phyloP scores from a whole-genome alignment of 352 stramenopile genomes.

The Pythium rishiriense region DNA sequence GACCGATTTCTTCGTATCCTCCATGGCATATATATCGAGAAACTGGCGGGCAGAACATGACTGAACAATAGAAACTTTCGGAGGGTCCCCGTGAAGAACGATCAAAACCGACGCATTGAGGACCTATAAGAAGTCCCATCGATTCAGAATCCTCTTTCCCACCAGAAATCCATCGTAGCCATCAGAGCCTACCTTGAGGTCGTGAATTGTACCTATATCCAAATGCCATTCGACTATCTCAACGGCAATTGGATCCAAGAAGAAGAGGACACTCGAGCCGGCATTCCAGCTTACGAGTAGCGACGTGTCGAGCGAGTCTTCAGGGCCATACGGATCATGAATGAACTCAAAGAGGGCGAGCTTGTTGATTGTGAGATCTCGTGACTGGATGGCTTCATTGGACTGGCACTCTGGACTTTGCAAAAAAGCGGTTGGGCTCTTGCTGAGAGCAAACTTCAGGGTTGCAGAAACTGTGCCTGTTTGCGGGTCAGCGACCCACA shows the following conservation, averaged over 20 bases:
- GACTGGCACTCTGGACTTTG: constrained; percentile 49
- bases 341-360: constrained; percentile 73
- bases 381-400: constrained; percentile 67
- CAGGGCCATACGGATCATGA: constrained; percentile 52
- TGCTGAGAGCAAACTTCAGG: constrained; percentile 79
- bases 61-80: constrained; percentile 73
- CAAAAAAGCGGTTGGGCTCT: constrained; percentile 62
- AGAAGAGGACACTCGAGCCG: constrained; percentile 79
- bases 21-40: constrained; percentile 62
- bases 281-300: constrained; percentile 83
- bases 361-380: constrained; percentile 82
- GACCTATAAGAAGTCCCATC: constrained; percentile 36
- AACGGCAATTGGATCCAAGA: constrained; percentile 77
- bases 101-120: constrained; percentile 67
- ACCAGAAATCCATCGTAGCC: background rate
- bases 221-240: constrained; percentile 89
- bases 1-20: constrained; percentile 63
- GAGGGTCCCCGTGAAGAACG: constrained; percentile 69
- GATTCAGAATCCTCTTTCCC: background rate
- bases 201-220: constrained; percentile 82
- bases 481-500: constrained; percentile 81
- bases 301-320: constrained; percentile 43
- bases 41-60: constrained; percentile 75
- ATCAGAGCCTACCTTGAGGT: constrained; percentile 52
- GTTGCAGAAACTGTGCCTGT: constrained; percentile 81